Conservation (phyloP, 306 rosid genomes). For the Corylus heterophylla region DNA sequence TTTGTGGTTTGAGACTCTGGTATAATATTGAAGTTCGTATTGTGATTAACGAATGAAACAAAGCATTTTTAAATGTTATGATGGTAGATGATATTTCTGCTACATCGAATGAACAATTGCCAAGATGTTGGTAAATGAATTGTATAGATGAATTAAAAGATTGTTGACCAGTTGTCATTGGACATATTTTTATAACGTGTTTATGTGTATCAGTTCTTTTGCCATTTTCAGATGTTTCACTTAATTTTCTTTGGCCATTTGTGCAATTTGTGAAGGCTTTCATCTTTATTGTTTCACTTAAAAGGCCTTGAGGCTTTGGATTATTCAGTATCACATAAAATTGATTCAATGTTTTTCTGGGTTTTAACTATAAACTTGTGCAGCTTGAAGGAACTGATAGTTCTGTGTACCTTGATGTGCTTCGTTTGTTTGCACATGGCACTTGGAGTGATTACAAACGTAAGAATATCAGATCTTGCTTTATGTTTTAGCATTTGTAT, state of each 20-base stretch:
- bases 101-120: neutral
- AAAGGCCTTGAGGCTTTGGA: neutral
- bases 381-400: constrained; percentile 78
- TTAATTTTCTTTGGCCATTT: neutral
- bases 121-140: neutral
- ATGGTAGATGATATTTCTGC: neutral
- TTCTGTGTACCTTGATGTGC: constrained; percentile 66
- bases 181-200: neutral
- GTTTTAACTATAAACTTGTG: constrained; percentile 20
- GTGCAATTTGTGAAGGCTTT: neutral
- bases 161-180: neutral
- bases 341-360: neutral
- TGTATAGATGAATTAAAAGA: neutral
- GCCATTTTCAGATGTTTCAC: neutral
- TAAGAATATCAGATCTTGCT: constrained; percentile 35
- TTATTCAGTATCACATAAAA: neutral
- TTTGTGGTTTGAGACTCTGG: neutral
- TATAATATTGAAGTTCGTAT: neutral
- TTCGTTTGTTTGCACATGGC: constrained; percentile 86
- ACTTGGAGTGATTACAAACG: constrained; percentile 94
- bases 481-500: neutral
- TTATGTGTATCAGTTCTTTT: neutral
- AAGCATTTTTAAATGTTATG: neutral
- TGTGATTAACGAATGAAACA: neutral
- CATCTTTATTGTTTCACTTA: neutral